Conservation (phyloP, 805 yeast genomes). For the Metschnikowia henanensis region DNA sequence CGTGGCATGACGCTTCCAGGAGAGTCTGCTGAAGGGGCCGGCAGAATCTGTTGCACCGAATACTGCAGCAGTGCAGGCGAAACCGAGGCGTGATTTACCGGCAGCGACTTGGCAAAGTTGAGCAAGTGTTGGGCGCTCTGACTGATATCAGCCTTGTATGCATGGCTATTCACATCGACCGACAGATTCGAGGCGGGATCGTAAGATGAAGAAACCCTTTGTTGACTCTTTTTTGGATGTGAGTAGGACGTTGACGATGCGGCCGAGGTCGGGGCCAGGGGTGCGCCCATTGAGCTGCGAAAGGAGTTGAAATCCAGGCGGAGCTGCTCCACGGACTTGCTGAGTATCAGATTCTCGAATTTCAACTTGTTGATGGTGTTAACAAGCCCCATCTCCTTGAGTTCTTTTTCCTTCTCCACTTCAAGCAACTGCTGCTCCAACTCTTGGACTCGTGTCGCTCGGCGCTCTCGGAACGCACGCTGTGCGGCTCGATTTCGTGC, state of each 20-base stretch:
- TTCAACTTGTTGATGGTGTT: constrained; percentile 51
- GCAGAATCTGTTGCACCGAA: constrained; percentile 50
- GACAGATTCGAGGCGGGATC: background rate
- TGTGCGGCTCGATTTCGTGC: constrained; percentile 96
- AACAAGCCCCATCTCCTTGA: constrained; percentile 53
- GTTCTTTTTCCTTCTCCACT: constrained; percentile 65
- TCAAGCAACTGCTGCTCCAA: constrained; percentile 68
- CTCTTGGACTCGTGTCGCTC: constrained; percentile 80
- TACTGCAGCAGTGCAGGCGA: constrained; percentile 30
- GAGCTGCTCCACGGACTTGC: constrained; percentile 44
- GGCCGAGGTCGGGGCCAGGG: constrained; percentile 1
- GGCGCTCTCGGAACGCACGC: constrained; percentile 82
- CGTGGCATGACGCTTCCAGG: constrained; percentile 31
- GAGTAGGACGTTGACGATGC: constrained; percentile 9
- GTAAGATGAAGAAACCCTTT: background rate
- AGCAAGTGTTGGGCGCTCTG: constrained; percentile 22
- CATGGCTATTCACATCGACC: constrained; percentile 3
- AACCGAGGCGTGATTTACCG: constrained; percentile 14
- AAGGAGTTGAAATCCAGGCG: constrained; percentile 30
- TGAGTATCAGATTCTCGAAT: constrained; percentile 44
- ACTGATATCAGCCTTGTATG: constrained; percentile 16
- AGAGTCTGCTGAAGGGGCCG: constrained; percentile 51
- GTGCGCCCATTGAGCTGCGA: constrained; percentile 8
- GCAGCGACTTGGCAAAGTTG: constrained; percentile 21
- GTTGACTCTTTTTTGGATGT: background rate